Base-by-base conservation (phyloP, 805 yeast genomes). In the Ogataea nitratoaversa region DNA sequence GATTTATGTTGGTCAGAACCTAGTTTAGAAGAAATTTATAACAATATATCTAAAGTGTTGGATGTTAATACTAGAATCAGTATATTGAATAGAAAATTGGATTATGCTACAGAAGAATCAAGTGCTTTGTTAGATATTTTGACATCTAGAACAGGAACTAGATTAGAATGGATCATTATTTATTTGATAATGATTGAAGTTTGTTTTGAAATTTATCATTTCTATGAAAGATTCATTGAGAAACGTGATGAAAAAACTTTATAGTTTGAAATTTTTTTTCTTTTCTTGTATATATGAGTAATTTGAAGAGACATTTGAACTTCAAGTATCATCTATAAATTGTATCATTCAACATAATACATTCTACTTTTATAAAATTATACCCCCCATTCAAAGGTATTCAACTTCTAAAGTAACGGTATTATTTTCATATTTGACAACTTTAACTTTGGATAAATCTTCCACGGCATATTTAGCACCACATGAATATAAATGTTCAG, bases 1-100 rank as follows among this genome's bases (percentile, higher is more conserved):
- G 97, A 90, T 59, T 63, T 88, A 32, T 90, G 89, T 61, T 90
- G 97, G 97, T 76, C 87, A 34, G 96, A 89, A 56, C 95, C 96
- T 1, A 78, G 79, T 25, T 66, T 90, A 39, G 97, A 90, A 56
- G 71, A 72, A 39, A 78, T 88, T 8, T 90, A 87, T 60, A 75
- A 79, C 36, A 71, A 76, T 16, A 79, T 87, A 7, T 83, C 95
- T 0, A 74, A 74, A 35, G 76, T 76, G 18, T 66, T 90, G 41
- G 97, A 90, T 53, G 79, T 90, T 23, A 70, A 72, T 23, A 84
- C 91, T 5, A 69, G 97, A 46, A 84, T 89, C 35, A 70, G 78
- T 23, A 87, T 89, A 27, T 65, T 90, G 57, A 90, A 90, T 59
- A 73, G 89, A 39, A 89, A 89, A 58, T 65, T 90, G 43, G 97